These are phyloP conservation scores for Chlorella sp. DNA, from an alignment of 139 green algal species.

Conservation along the genomic window DNA sequence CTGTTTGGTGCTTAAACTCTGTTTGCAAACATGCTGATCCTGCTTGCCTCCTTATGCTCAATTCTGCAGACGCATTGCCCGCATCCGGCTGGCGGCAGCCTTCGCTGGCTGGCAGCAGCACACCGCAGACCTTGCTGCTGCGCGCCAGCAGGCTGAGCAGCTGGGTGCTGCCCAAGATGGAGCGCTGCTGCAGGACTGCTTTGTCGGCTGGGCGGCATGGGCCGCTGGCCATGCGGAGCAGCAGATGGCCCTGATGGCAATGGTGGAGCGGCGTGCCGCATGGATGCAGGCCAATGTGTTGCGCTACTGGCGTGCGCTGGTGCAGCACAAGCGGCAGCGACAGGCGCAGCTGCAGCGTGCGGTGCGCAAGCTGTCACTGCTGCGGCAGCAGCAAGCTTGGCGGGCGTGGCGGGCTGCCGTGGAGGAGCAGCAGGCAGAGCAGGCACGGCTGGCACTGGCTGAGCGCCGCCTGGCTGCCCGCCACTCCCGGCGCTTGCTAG, in stretches of 20 bases:
- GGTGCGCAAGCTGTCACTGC: neutral
- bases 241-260: neutral
- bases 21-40: no score
- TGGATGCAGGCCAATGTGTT: neutral
- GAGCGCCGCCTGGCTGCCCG: neutral
- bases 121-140: neutral
- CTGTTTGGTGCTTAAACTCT: no score
- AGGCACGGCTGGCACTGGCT: neutral
- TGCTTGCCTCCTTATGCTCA: no score
- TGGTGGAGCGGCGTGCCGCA: constrained; percentile 26
- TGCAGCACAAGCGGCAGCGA: neutral
- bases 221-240: constrained; percentile 8
- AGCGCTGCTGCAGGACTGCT: constrained; percentile 3
- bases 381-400: neutral
- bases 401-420: constrained; percentile 12
- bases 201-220: constrained; percentile 1
- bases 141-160: constrained; percentile 26
- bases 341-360: constrained; percentile 21
- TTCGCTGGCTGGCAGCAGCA: constrained; percentile 43
- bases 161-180: neutral
- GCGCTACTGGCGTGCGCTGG: constrained; percentile 3
- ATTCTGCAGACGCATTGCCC: constrained; percentile 11
- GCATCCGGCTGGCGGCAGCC: constrained; percentile 4
- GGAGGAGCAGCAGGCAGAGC: neutral
- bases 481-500: neutral